These are phyloP conservation scores for Madurella mycetomatis DNA, from an alignment of 2,329 filamentous ascomycete genomes.

Conservation along the genomic window DNA sequence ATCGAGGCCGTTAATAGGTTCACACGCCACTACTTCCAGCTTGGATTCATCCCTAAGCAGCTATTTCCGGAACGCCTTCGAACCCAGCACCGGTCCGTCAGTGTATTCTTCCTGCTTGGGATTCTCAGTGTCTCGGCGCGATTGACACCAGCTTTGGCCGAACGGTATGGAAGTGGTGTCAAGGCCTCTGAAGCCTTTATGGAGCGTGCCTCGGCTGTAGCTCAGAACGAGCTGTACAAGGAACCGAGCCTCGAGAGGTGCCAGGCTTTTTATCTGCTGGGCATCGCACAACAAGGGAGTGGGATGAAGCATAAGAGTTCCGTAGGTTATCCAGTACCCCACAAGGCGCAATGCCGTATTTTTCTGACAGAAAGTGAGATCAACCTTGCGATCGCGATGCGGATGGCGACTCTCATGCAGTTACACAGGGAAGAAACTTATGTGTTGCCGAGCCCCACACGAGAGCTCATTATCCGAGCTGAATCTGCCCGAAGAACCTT, in stretches of 20 bases:
- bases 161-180: constrained; percentile 47
- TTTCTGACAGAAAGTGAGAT: constrained; percentile 36
- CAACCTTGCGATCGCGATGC: constrained; percentile 53
- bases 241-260: constrained; percentile 51
- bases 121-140: constrained; percentile 55
- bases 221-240: constrained; percentile 47
- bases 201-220: constrained; percentile 45
- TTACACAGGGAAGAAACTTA: constrained; percentile 55
- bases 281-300: constrained; percentile 55
- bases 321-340: constrained; percentile 34
- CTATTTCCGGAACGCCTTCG: constrained; percentile 45
- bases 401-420: constrained; percentile 52
- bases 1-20: constrained; percentile 51
- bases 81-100: constrained; percentile 44
- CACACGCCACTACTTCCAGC: constrained; percentile 53
- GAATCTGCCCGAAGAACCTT: constrained; percentile 55
- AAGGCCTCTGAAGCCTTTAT: constrained; percentile 52
- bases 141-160: constrained; percentile 45
- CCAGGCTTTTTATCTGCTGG: constrained; percentile 56
- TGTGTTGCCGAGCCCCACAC: constrained; percentile 37
- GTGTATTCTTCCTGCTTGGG: constrained; percentile 50
- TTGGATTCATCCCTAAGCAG: constrained; percentile 54
- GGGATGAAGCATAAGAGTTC: constrained; percentile 51
- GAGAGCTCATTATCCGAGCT: constrained; percentile 43
- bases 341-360: no score